Conservation (phyloP, 768 basidiomycete species). For the Tricholoma flavovirens region DNA sequence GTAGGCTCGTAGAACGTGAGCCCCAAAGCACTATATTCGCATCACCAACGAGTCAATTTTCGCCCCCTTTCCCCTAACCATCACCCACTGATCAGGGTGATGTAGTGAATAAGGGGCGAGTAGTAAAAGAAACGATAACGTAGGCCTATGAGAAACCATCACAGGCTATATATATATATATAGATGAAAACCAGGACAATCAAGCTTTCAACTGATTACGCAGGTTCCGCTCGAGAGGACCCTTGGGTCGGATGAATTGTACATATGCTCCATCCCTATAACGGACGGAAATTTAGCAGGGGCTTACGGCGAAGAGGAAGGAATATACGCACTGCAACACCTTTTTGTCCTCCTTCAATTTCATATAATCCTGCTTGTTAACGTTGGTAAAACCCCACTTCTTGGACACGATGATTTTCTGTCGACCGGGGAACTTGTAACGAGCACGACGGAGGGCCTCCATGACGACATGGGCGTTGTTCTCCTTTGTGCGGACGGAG, state of each 20-base stretch:
- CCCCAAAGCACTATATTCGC: background rate
- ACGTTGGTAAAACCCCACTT: conserved; percentile 99
- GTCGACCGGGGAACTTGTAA: conserved; percentile 99
- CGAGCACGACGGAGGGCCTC: conserved; percentile 97
- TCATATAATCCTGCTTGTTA: conserved; percentile 80
- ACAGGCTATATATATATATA: no score
- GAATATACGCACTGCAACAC: conserved; percentile 69
- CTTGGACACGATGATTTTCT: conserved; percentile 95
- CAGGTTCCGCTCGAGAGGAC: conserved; percentile 80
- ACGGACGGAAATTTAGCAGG: background rate
- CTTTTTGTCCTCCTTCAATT: conserved; percentile 85
- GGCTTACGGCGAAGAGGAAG: conserved; percentile 2
- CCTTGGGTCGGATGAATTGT: conserved; percentile 87
- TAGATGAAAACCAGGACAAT: conserved; percentile 15
- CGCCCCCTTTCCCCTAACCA: conserved; percentile 1
- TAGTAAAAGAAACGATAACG: background rate
- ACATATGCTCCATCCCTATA: conserved; percentile 91
- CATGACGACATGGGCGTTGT: conserved; percentile 81
- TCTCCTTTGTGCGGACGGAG: conserved; percentile 85
- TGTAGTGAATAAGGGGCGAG: background rate
- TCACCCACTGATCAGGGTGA: background rate
- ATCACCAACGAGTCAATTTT: background rate
- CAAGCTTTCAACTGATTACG: conserved; percentile 77
- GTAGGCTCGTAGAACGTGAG: background rate
- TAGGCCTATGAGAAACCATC: no score